Evolutionary conservation across 805 yeast species (phyloP).

Genomic region (Nakazawaea anatomiae): DNA sequence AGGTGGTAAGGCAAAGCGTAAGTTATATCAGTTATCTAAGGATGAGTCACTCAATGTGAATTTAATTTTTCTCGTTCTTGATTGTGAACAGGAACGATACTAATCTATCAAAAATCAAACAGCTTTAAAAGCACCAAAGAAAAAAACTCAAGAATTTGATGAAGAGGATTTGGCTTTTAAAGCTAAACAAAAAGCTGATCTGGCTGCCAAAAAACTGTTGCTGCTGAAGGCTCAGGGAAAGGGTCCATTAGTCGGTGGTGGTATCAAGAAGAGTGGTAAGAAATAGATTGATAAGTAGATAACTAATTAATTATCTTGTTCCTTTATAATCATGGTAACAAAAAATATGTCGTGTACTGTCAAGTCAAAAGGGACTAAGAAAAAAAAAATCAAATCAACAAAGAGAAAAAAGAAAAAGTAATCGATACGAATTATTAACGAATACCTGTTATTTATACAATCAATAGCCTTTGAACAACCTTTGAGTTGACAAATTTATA

Average conservation of each 20-base stretch:
- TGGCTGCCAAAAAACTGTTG: constrained; percentile 87
- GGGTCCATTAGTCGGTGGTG: constrained; percentile 90
- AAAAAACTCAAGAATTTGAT: constrained; percentile 66
- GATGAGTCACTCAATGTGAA: not conserved
- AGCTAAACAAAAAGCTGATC: constrained; percentile 92
- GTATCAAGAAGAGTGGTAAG: constrained; percentile 86
- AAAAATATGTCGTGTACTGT: no score
- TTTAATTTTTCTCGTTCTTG: not conserved
- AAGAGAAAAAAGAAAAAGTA: no score
- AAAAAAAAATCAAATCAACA: no score
- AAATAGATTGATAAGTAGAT: constrained; percentile 23
- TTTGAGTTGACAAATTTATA: no score
- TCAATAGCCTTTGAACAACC: no score
- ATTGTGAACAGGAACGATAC: no score
- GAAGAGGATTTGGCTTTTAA: constrained; percentile 89
- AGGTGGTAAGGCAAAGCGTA: constrained; percentile 94
- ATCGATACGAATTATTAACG: no score
- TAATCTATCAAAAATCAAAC: not conserved
- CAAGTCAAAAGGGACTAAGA: no score
- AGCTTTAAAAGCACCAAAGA: constrained; percentile 77
- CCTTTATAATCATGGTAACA: no score
- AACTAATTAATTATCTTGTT: no score
- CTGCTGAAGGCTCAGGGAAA: constrained; percentile 83
- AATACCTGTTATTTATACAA: no score
- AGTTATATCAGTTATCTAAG: constrained; percentile 17